phyloP scores from a whole-genome alignment of 2,329 filamentous ascomycete genomes.

The Exophiala oligosperma region DNA sequence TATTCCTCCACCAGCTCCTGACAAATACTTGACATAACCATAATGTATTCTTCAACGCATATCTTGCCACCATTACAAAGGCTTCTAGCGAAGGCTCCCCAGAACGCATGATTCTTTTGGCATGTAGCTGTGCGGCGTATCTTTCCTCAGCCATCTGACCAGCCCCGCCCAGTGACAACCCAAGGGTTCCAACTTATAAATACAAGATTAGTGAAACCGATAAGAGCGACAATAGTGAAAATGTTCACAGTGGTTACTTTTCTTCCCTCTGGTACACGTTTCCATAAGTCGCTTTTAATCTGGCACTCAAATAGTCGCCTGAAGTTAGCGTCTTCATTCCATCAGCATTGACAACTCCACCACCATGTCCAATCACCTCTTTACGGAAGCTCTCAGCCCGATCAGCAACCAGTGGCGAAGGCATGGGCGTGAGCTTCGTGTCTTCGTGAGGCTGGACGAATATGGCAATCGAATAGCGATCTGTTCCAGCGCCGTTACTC shows the following conservation, averaged over 20 bases:
- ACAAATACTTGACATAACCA: no score
- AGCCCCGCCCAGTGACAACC: no score
- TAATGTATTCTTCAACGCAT: no score
- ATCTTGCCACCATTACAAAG: no score
- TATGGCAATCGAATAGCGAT: constrained; percentile 61
- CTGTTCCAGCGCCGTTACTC: constrained; percentile 31
- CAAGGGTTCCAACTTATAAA: no score
- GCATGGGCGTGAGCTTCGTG: constrained; percentile 55
- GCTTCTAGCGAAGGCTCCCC: no score
- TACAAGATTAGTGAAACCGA: no score
- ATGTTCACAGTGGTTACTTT: not conserved
- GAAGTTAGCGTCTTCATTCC: constrained; percentile 51
- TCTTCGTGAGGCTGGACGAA: constrained; percentile 64
- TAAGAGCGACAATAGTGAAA: not conserved
- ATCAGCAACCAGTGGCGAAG: constrained; percentile 50
- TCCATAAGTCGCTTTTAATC: constrained; percentile 60
- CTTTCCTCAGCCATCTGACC: no score
- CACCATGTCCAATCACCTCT: constrained; percentile 43
- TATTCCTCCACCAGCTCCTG: no score
- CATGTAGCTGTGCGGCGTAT: no score
- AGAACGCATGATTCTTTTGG: no score
- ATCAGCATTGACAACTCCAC: constrained; percentile 36
- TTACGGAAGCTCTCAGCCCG: constrained; percentile 32
- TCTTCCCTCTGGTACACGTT: constrained; percentile 23
- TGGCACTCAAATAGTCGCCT: constrained; percentile 56